Percentiles rank a stretch among this genome's conserved stretches.
Evolutionary conservation across 2,329 filamentous ascomycete species (phyloP).

Genomic region (Neonectria neomacrospora): DNA sequence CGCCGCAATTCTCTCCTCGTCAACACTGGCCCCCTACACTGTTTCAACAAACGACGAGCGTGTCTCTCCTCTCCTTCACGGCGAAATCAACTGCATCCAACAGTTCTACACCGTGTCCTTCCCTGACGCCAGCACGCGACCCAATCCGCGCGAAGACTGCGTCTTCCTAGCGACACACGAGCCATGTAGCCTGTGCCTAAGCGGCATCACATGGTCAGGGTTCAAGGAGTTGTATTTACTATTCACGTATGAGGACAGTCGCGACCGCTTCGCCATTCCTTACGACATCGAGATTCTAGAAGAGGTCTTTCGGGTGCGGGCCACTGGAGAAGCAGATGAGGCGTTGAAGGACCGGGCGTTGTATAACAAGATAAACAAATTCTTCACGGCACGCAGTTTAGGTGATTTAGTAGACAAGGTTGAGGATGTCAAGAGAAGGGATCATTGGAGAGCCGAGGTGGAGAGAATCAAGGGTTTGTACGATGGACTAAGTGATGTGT

Average conservation of each 20-base stretch:
- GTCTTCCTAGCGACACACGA: slow-evolving; percentile 70
- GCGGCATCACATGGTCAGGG: slow-evolving; percentile 67
- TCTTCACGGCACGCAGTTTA: slow-evolving; percentile 60
- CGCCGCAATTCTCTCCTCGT: slow-evolving; percentile 62
- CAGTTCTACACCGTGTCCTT: slow-evolving; percentile 60
- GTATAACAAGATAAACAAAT: slow-evolving; percentile 67
- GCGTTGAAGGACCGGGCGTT: slow-evolving; percentile 54
- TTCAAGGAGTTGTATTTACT: slow-evolving; percentile 68
- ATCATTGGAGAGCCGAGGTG: slow-evolving; percentile 54
- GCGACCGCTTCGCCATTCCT: slow-evolving; percentile 65
- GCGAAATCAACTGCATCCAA: slow-evolving; percentile 71
- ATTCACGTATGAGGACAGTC: slow-evolving; percentile 68
- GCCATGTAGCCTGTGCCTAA: slow-evolving; percentile 67
- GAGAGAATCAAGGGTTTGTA: slow-evolving; percentile 62
- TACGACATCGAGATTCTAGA: slow-evolving; percentile 68
- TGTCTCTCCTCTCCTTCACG: slow-evolving; percentile 65
- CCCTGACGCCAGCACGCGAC: slow-evolving; percentile 50
- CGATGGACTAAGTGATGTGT: slow-evolving; percentile 57
- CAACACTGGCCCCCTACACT: slow-evolving; percentile 55
- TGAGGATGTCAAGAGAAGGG: slow-evolving; percentile 47
- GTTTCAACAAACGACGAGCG: slow-evolving; percentile 68
- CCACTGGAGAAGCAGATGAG: slow-evolving; percentile 51
- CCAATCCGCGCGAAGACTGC: slow-evolving; percentile 57
- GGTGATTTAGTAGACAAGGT: slow-evolving; percentile 54
- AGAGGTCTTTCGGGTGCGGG: slow-evolving; percentile 63